Conservation (phyloP, 805 yeast genomes). For the Zygosaccharomyces bailii region DNA sequence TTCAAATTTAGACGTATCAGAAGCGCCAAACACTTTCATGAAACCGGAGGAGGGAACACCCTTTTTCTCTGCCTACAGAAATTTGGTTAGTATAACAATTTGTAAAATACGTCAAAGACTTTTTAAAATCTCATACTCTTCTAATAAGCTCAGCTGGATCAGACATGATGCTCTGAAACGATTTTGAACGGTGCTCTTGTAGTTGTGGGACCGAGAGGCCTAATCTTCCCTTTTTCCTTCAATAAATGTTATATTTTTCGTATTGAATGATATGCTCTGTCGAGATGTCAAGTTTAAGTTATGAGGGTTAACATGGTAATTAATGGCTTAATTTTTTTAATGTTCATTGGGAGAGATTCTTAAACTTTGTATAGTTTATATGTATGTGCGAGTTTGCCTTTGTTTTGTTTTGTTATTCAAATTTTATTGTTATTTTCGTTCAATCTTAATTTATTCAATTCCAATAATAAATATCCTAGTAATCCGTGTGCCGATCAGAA, state of each 20-base stretch:
- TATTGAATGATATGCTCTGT: no score
- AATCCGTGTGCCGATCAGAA: no score
- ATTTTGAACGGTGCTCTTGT: not conserved
- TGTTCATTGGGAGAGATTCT: no score
- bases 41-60: conserved; percentile 68
- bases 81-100: conserved; percentile 13
- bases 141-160: conserved; percentile 46
- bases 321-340: no score
- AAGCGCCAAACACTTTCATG: conserved; percentile 63
- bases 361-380: no score
- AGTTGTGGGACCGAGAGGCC: not conserved
- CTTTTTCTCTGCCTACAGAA: conserved; percentile 62
- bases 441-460: no score
- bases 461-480: no score
- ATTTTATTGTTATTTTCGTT: no score
- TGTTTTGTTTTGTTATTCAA: no score
- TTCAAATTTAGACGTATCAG: conserved; percentile 63
- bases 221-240: conserved; percentile 6
- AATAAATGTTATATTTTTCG: not conserved
- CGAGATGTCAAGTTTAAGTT: no score
- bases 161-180: conserved; percentile 30
- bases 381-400: no score
- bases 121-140: conserved; percentile 27
- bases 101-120: not conserved
- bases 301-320: no score